phyloP scores from a whole-genome alignment of 441 rosid genomes.

The Syzygium malaccense region DNA sequence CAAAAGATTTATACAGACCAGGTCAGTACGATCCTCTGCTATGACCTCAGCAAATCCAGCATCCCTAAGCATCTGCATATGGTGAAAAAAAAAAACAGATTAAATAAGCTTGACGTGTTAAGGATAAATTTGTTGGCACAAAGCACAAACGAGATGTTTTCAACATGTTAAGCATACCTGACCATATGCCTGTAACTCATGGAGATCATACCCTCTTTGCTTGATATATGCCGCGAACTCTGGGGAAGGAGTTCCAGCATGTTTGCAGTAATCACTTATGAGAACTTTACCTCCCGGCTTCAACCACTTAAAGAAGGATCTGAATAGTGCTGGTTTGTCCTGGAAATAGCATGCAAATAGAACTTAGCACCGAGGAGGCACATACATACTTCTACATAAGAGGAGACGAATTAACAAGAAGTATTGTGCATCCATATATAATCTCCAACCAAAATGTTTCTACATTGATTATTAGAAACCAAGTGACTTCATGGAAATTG shows the following conservation, averaged over 20 bases:
- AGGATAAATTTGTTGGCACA: not conserved
- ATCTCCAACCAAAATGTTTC: not conserved
- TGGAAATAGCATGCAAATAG: slow-evolving; percentile 18
- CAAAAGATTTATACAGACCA: slow-evolving; percentile 28
- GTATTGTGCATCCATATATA: not conserved
- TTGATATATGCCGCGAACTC: slow-evolving; percentile 71
- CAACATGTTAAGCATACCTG: slow-evolving; percentile 36
- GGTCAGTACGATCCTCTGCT: slow-evolving; percentile 88
- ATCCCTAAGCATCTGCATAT: slow-evolving; percentile 66
- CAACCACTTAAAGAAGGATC: slow-evolving; percentile 88
- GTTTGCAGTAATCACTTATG: slow-evolving; percentile 85
- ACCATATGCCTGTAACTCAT: slow-evolving; percentile 70
- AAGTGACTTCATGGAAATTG: not conserved
- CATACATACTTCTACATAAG: not conserved
- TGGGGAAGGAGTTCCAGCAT: slow-evolving; percentile 54
- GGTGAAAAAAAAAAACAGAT: not conserved
- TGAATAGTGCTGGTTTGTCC: slow-evolving; percentile 92
- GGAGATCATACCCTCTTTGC: slow-evolving; percentile 98
- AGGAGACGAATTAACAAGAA: not conserved
- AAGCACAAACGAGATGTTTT: not conserved
- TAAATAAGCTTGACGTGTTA: not conserved
- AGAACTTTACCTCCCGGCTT: slow-evolving; percentile 97
- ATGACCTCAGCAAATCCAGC: slow-evolving; percentile 74
- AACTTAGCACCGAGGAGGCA: not conserved
- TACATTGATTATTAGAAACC: not conserved